These are phyloP conservation scores for Crithidia fasciculata DNA, from an alignment of 208 protist genomes.

Conservation along the genomic window DNA sequence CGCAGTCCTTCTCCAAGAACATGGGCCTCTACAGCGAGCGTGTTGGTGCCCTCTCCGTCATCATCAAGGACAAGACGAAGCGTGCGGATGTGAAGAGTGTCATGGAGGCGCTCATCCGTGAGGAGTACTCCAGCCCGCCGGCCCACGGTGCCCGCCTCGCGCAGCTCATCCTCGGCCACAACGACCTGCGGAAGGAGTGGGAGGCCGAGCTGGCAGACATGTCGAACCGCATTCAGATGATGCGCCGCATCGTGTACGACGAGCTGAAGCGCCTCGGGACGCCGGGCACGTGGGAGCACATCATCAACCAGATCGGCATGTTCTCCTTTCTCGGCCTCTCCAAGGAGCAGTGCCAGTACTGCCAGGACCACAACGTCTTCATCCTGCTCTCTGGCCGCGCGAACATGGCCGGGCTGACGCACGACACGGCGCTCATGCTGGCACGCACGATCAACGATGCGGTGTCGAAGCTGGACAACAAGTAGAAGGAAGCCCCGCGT, in stretches of 20 bases:
- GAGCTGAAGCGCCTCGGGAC: conserved; percentile 76
- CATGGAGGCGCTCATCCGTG: conserved; percentile 89
- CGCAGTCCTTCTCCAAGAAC: conserved; percentile 98
- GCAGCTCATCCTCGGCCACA: conserved; percentile 86
- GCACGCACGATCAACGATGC: conserved; percentile 70
- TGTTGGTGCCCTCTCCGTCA: conserved; percentile 89
- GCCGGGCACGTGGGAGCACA: conserved; percentile 94
- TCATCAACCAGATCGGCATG: conserved; percentile 98
- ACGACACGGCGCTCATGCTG: conserved; percentile 60
- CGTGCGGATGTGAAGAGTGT: conserved; percentile 76
- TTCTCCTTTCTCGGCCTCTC: conserved; percentile 98
- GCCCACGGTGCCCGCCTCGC: conserved; percentile 96
- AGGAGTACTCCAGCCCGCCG: conserved; percentile 96
- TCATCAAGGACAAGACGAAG: conserved; percentile 50
- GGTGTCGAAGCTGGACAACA: conserved; percentile 44
- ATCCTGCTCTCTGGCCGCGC: conserved; percentile 76
- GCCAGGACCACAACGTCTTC: conserved; percentile 74
- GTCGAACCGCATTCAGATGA: conserved; percentile 80
- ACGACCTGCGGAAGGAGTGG: conserved; percentile 88
- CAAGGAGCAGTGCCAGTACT: conserved; percentile 79
- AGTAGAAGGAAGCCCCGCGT: conserved; percentile 12
- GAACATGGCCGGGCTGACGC: conserved; percentile 86
- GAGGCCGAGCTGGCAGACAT: conserved; percentile 91
- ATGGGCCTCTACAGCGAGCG: conserved; percentile 98
- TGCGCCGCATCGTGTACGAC: conserved; percentile 80